Percentiles rank a stretch among this genome's conserved stretches.
Conservation (phyloP, 805 yeast species). For the Myxozyma geophila region DNA sequence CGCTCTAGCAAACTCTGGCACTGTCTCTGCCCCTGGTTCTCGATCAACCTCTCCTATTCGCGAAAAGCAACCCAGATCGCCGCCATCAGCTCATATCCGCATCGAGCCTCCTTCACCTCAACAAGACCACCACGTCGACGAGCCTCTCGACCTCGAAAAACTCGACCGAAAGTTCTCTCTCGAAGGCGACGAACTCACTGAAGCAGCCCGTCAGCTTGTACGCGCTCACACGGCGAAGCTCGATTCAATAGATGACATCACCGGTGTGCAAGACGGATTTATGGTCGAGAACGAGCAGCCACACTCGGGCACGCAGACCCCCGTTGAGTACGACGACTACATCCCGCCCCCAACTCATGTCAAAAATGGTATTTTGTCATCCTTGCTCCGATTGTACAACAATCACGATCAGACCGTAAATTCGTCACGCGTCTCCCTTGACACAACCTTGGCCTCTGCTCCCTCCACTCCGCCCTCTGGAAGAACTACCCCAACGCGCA, state of each 20-base stretch:
- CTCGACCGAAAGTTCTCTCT: conserved; percentile 10
- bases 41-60: conserved; percentile 20
- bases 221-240: conserved; percentile 32
- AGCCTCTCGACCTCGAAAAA: conserved; percentile 21
- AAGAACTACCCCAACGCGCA: conserved; percentile 37
- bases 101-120: conserved; percentile 7
- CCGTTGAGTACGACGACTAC: conserved; percentile 47
- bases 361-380: conserved; percentile 84
- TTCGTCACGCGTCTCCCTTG: conserved; percentile 16
- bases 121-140: background rate
- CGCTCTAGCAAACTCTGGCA: conserved; percentile 23
- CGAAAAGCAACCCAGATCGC: background rate
- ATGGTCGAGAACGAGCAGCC: conserved; percentile 29
- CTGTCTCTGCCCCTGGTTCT: conserved; percentile 27
- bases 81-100: background rate
- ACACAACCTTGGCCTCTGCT: background rate
- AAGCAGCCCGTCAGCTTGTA: conserved; percentile 37
- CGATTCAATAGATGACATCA: background rate
- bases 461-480: conserved; percentile 14
- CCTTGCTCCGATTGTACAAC: conserved; percentile 69
- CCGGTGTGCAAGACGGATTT: conserved; percentile 5
- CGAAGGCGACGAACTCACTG: conserved; percentile 20
- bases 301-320: conserved; percentile 29
- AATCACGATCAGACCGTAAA: conserved; percentile 36
- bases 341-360: conserved; percentile 68